These are phyloP conservation scores for Adiantum capillusveneris DNA, from an alignment of 75 land plant species.

Conservation along the genomic window DNA sequence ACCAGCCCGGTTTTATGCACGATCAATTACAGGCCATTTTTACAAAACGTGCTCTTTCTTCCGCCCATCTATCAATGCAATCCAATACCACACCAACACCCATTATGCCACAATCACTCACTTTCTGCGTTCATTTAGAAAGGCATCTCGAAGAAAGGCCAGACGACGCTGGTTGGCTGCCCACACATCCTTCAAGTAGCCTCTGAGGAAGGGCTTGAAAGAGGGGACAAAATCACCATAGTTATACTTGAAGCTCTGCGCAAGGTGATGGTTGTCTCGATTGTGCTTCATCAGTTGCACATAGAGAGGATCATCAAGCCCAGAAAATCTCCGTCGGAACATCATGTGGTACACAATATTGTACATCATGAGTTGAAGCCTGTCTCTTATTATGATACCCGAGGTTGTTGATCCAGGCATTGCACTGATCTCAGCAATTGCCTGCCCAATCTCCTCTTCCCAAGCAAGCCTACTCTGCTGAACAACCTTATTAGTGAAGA, in stretches of 20 bases:
- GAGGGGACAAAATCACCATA: constrained; percentile 91
- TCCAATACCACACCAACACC: too few relatives aligned
- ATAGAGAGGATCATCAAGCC: constrained; percentile 66
- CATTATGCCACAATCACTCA: too few relatives aligned
- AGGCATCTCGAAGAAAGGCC: too few relatives aligned
- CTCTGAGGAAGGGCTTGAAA: constrained; percentile 69
- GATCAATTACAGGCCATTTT: too few relatives aligned
- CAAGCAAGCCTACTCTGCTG: constrained; percentile 55
- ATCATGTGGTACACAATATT: constrained; percentile 78
- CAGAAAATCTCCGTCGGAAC: constrained; percentile 68
- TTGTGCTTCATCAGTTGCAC: constrained; percentile 48
- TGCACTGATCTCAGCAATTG: constrained; percentile 46
- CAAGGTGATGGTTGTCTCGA: constrained; percentile 59
- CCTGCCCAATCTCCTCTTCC: constrained; percentile 59
- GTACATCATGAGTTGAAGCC: constrained; percentile 88
- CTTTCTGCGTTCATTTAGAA: too few relatives aligned
- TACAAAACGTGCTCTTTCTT: constrained; percentile 26
- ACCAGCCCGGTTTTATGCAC: too few relatives aligned
- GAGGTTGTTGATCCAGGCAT: constrained; percentile 25
- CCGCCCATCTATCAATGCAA: constrained; percentile 54
- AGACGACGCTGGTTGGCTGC: too few relatives aligned
- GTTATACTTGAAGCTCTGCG: constrained; percentile 92
- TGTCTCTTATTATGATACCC: constrained; percentile 54
- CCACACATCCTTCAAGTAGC: constrained; percentile 66
- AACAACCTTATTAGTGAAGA: constrained; percentile 92